Evolutionary conservation across 2,329 filamentous ascomycete genomes (phyloP), one percentile per base, ranked within the genome.

Genomic region (Ceratocystis albifundus): DNA sequence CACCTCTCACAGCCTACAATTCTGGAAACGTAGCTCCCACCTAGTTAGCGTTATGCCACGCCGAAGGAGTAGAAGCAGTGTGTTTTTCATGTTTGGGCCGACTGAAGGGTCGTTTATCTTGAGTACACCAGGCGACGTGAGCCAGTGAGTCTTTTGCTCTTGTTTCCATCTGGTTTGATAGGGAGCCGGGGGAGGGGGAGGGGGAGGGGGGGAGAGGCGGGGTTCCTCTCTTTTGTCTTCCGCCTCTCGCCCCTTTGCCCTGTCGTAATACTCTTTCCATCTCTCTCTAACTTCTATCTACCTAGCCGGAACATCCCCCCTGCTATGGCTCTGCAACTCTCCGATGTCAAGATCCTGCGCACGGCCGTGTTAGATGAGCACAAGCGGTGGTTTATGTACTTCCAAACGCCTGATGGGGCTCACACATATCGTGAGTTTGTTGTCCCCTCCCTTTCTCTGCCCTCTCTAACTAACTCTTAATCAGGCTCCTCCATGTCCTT

Each of bases 401-500:
- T 67, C 17, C 48, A 59, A 32, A 67, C 65, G 4, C 53, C 20
- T 4, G 65, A 67, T 28, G 53, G 62, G 41, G 65, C 59, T 8
- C 65, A 67, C 50, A 67, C 65, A 25, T 67, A 67, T 25, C 55
- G 65, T 67, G 50, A 67, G 65, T 22, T 7, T 25, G 2, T 8
- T 48, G 46, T 8, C 50, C 22, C 50, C 5, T 55, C 6, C 20
- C 20, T 25, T 12, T 55, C 25, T 6, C 20, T 10, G 10, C 50
- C 22, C 50, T 28, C 50, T 12, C 50, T 32, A n/a, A 62, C 28
- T 22, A 62, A 41, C 32, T 20, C 17, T n/a, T 4, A 8, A 20
- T 22, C 25, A 67, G 65, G 65, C 61, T 67, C 65, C 15, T 67
- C 65, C 61, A 67, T 64, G 61, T 64, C 65, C 8, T 67, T 64